Conservation (phyloP, 2,329 filamentous ascomycete species). For the Aspergillus sp. region DNA sequence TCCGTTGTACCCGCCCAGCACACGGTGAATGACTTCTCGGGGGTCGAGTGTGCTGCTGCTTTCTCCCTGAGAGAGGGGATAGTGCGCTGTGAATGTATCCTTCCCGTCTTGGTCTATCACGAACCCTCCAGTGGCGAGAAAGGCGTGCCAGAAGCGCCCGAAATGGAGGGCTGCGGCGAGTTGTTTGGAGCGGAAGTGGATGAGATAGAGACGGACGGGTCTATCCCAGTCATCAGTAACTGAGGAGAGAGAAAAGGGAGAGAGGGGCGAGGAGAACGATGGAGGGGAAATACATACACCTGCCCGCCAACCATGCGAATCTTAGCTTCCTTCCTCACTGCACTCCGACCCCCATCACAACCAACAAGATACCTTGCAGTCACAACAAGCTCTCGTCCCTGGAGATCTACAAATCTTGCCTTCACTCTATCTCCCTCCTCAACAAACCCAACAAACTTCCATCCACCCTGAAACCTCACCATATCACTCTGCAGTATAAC, state of each 20-base stretch:
- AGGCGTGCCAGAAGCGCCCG: constrained; percentile 35
- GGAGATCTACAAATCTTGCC: constrained; percentile 17
- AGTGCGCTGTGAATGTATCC: constrained; percentile 36
- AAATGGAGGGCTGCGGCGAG: constrained; percentile 23
- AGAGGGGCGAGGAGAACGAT: background rate
- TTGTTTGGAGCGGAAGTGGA: constrained; percentile 34
- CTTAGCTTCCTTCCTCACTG: constrained; percentile 21
- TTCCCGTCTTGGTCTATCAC: constrained; percentile 34
- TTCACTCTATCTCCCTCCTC: constrained; percentile 20
- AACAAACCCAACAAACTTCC: constrained; percentile 7
- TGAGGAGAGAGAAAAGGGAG: background rate
- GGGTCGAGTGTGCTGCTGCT: constrained; percentile 19
- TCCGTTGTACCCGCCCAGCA: constrained; percentile 19
- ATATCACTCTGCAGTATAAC: constrained; percentile 11
- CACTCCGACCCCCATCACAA: constrained; percentile 30
- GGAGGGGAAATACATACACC: constrained; percentile 19
- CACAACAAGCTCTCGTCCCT: constrained; percentile 20
- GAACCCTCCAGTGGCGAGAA: constrained; percentile 23
- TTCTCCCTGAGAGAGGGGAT: constrained; percentile 14
- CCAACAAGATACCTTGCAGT: constrained; percentile 25
- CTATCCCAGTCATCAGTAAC: background rate
- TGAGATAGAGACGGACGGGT: constrained; percentile 20
- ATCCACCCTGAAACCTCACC: background rate
- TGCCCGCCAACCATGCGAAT: constrained; percentile 26
- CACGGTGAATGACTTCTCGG: constrained; percentile 22